These are phyloP conservation scores for Tremella fuciformis DNA, from an alignment of 768 basidiomycete species.

Conservation along the genomic window DNA sequence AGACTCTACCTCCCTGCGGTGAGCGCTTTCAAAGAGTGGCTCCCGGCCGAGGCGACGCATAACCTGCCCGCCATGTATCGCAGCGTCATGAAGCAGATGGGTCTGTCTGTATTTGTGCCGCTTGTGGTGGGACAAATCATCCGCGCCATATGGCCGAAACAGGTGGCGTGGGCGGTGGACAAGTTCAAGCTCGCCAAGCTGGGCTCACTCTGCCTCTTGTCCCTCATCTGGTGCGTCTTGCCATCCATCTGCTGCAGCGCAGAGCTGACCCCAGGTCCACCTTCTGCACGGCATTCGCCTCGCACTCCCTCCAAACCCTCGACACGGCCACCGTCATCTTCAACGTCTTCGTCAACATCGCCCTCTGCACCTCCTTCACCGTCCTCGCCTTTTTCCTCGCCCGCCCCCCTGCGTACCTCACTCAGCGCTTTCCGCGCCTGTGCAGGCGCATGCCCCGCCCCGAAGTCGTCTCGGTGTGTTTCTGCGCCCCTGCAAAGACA, in stretches of 20 bases:
- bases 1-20: constrained; percentile 27
- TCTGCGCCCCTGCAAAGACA: constrained; percentile 27
- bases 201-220: constrained; percentile 35
- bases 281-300: constrained; percentile 26
- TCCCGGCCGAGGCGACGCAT: constrained; percentile 33
- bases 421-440: constrained; percentile 3
- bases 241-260: background rate
- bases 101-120: constrained; percentile 44
- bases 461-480: constrained; percentile 20
- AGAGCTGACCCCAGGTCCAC: constrained; percentile 19
- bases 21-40: constrained; percentile 29
- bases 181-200: constrained; percentile 40
- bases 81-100: constrained; percentile 34
- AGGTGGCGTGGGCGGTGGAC: constrained; percentile 26
- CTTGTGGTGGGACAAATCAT: constrained; percentile 47
- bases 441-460: constrained; percentile 13
- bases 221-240: constrained; percentile 41
- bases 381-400: constrained; percentile 15
- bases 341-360: constrained; percentile 34
- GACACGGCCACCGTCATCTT: constrained; percentile 8
- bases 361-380: constrained; percentile 30
- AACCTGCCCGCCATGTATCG: constrained; percentile 13
- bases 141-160: constrained; percentile 32
- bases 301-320: constrained; percentile 17
- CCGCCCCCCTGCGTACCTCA: constrained; percentile 17